phyloP scores from a whole-genome alignment of 2,329 filamentous ascomycete species.

The Apiospora hydei region DNA sequence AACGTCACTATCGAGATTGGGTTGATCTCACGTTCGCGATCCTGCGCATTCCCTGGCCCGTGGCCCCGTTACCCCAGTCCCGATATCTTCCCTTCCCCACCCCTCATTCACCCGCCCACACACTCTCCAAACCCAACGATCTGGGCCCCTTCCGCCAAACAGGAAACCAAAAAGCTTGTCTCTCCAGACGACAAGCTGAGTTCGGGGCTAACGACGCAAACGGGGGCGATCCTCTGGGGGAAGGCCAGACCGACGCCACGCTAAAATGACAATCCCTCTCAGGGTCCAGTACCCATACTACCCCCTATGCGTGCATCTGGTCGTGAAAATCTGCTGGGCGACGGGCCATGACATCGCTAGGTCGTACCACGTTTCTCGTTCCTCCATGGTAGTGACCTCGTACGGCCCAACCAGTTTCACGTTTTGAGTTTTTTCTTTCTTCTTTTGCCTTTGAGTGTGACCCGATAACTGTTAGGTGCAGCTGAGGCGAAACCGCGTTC shows the following conservation, averaged over 20 bases:
- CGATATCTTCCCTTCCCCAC: background rate
- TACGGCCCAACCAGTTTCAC: background rate
- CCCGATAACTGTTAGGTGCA: background rate
- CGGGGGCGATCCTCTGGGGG: no score
- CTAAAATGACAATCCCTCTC: no score
- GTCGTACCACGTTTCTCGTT: background rate
- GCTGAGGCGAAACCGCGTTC: background rate
- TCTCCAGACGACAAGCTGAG: background rate
- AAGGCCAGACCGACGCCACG: background rate
- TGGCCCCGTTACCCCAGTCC: background rate
- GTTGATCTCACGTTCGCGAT: background rate
- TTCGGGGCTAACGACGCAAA: background rate
- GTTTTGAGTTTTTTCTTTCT: no score
- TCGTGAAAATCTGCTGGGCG: no score
- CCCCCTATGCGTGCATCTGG: background rate
- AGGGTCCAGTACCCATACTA: no score
- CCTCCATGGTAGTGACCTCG: no score
- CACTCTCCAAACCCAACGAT: background rate
- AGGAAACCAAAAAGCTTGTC: background rate
- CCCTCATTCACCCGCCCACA: background rate
- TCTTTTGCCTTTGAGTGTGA: background rate
- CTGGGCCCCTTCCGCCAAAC: background rate
- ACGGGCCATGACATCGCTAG: background rate
- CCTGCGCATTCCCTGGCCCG: background rate
- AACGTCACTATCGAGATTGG: conserved; percentile 1